A percentile compares a stretch with the other conserved stretches of the same genome.
These are phyloP conservation scores for Podospora pseudocomata DNA, from an alignment of 495 filamentous ascomycete genomes.

Conservation along the genomic window DNA sequence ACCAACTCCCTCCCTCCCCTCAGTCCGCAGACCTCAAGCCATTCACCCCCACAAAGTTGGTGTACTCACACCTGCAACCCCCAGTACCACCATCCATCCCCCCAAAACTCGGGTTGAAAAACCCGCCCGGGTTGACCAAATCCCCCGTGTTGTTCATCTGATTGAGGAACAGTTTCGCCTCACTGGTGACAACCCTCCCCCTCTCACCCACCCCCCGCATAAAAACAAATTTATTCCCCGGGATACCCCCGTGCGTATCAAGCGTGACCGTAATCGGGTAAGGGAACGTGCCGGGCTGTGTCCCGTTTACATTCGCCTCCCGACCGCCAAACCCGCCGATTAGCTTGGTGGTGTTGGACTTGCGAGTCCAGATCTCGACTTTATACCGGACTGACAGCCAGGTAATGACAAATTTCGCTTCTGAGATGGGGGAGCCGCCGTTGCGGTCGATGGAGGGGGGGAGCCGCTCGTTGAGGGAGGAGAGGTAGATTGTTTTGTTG, in stretches of 20 bases:
- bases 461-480: conserved; percentile 41
- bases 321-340: conserved; percentile 25
- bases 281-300: conserved; percentile 71
- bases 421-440: conserved; percentile 58
- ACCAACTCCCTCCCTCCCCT: background rate
- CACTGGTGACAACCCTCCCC: conserved; percentile 48
- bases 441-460: conserved; percentile 52
- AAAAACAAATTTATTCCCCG: conserved; percentile 62
- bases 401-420: conserved; percentile 69
- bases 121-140: conserved; percentile 55
- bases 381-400: conserved; percentile 82
- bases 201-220: conserved; percentile 60
- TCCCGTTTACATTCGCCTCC: conserved; percentile 19
- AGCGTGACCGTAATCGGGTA: conserved; percentile 78
- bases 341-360: conserved; percentile 45
- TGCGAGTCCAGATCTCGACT: conserved; percentile 85
- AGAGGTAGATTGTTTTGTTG: conserved; percentile 79
- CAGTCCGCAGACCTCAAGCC: background rate
- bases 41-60: conserved; percentile 54
- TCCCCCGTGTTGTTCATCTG: conserved; percentile 57
- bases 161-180: conserved; percentile 56
- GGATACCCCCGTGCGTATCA: conserved; percentile 74
- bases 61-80: conserved; percentile 71
- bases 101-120: conserved; percentile 41
- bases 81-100: conserved; percentile 69